Evolutionary conservation across 495 filamentous ascomycete genomes (phyloP).

Genomic region (Penicillium psychrofluorescens): DNA sequence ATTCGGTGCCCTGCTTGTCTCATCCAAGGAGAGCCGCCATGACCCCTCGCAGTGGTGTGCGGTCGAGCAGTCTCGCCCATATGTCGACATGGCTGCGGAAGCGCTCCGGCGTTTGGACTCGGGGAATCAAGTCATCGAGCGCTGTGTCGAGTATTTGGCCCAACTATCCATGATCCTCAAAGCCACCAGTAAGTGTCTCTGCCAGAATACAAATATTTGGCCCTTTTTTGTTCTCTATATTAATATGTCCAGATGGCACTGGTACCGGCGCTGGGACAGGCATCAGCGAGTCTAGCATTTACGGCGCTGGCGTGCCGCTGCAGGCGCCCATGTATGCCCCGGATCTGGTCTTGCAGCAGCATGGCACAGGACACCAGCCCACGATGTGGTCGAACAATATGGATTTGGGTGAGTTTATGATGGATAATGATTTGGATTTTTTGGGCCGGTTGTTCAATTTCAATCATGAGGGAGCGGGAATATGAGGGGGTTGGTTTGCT

Average conservation of each 20-base stretch:
- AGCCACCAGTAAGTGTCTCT: slow-evolving; percentile 12
- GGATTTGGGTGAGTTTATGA: slow-evolving; percentile 29
- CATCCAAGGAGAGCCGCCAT: slow-evolving; percentile 1
- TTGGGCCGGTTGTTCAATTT: slow-evolving; percentile 8
- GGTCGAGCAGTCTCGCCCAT: slow-evolving; percentile 9
- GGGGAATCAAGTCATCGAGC: slow-evolving; percentile 30
- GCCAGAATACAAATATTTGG: too few species aligned
- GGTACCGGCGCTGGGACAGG: too few species aligned
- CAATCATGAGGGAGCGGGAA: background rate
- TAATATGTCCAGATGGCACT: too few species aligned
- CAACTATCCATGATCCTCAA: slow-evolving; percentile 21
- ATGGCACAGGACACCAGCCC: background rate
- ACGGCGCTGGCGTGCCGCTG: too few species aligned
- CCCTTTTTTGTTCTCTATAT: too few species aligned
- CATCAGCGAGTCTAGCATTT: too few species aligned
- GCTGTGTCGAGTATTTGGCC: slow-evolving; percentile 25
- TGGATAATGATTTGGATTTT: slow-evolving; percentile 24
- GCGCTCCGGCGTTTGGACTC: slow-evolving; percentile 27
- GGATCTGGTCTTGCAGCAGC: background rate
- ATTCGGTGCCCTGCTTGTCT: slow-evolving; percentile 20
- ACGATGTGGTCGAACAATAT: slow-evolving; percentile 2
- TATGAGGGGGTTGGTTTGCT: too few species aligned
- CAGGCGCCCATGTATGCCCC: too few species aligned
- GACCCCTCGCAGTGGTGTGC: slow-evolving; percentile 3
- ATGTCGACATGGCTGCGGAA: slow-evolving; percentile 21